Percentiles rank a stretch among this genome's conserved stretches.
These are phyloP conservation scores for Cymbopogon citratus DNA, from an alignment of 176 grass and related monocot genomes.

Conservation along the genomic window DNA sequence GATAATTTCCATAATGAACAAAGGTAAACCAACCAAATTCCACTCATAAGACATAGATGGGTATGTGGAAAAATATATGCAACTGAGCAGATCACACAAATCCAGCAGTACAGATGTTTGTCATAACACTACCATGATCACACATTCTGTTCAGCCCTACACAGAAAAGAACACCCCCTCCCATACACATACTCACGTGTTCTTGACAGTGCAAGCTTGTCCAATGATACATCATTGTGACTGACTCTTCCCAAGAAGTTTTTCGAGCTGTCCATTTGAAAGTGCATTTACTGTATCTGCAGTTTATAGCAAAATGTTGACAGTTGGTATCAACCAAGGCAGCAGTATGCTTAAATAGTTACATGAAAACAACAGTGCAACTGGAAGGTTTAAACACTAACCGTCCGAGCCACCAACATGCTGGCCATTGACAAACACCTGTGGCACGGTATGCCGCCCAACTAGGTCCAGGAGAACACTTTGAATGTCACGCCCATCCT, in stretches of 20 bases:
- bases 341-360: background rate
- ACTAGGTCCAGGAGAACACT: constrained; percentile 77
- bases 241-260: constrained; percentile 60
- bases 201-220: constrained; percentile 4
- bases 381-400: constrained; percentile 27
- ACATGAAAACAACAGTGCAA: background rate
- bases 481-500: constrained; percentile 74
- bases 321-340: background rate
- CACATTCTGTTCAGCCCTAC: background rate
- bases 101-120: constrained; percentile 3
- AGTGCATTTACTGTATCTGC: constrained; percentile 53
- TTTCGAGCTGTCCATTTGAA: constrained; percentile 57
- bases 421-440: constrained; percentile 88
- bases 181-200: background rate
- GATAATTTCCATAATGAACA: background rate
- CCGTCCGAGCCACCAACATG: constrained; percentile 89
- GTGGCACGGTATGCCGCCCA: constrained; percentile 75
- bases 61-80: background rate
- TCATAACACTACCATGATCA: constrained; percentile 6
- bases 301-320: background rate
- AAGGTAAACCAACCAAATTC: background rate
- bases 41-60: background rate
- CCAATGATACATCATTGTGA: constrained; percentile 22
- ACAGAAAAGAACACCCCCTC: background rate
- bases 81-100: constrained; percentile 4